Evolutionary conservation across 2,329 filamentous ascomycete species (phyloP).

Genomic region (Chrysoporthe puriensis): DNA sequence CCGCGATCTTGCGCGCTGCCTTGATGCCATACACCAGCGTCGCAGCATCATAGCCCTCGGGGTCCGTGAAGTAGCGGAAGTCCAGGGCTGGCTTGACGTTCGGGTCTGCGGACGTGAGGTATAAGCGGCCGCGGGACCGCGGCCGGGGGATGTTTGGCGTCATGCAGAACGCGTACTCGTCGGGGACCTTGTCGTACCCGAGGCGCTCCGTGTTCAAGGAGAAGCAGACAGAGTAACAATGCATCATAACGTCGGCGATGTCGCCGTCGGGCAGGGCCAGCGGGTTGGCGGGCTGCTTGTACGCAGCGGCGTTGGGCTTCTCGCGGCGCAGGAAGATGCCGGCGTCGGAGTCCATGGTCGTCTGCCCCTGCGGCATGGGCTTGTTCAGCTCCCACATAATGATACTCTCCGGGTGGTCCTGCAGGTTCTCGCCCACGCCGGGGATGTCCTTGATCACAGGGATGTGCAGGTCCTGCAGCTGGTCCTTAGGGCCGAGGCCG

Average conservation of each 20-base stretch:
- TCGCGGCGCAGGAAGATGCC: slow-evolving; percentile 87
- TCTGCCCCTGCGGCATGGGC: slow-evolving; percentile 76
- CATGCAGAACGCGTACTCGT: slow-evolving; percentile 89
- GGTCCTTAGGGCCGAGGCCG: slow-evolving; percentile 58
- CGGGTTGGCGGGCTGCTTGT: slow-evolving; percentile 52
- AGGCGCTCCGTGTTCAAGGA: slow-evolving; percentile 82
- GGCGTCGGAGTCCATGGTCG: slow-evolving; percentile 89
- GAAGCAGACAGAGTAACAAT: slow-evolving; percentile 71
- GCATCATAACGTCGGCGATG: slow-evolving; percentile 87
- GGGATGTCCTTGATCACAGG: slow-evolving; percentile 60
- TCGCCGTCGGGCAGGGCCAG: slow-evolving; percentile 65
- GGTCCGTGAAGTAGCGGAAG: slow-evolving; percentile 88
- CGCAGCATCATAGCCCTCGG: slow-evolving; percentile 81
- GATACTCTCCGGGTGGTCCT: slow-evolving; percentile 64
- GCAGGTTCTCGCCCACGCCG: slow-evolving; percentile 64
- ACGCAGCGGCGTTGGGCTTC: slow-evolving; percentile 66
- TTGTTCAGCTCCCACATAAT: slow-evolving; percentile 78
- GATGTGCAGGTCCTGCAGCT: slow-evolving; percentile 58
- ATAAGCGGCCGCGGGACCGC: slow-evolving; percentile 75
- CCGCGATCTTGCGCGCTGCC: slow-evolving; percentile 75
- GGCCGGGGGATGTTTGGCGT: slow-evolving; percentile 88
- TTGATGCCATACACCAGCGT: slow-evolving; percentile 78
- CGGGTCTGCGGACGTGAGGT: slow-evolving; percentile 76
- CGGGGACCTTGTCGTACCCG: slow-evolving; percentile 65
- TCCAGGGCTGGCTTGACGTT: slow-evolving; percentile 80